Evolutionary conservation across 2,329 filamentous ascomycete species (phyloP), one percentile per base, ranked within the genome.

Genomic region (Diaporthe australafricana): DNA sequence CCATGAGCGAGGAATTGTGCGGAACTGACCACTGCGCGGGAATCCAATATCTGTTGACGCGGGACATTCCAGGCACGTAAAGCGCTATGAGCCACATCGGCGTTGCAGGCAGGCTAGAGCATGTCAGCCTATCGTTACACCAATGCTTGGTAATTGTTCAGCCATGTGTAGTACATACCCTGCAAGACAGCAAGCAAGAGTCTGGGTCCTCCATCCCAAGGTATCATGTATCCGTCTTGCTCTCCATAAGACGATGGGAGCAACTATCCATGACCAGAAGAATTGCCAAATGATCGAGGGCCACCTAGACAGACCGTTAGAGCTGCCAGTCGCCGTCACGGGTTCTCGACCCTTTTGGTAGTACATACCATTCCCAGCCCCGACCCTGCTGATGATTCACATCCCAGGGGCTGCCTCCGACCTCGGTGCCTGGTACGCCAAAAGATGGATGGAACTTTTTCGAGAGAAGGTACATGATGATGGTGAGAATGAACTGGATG

Each of bases 21-120:
- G 20, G 47, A 78, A 78, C 87, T 79, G 80, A 90, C 90, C 91
- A 93, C 78, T 90, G 87, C 2, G 90, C 88, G 63, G 91, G 89
- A 17, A 90, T 82, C 74, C 85, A 91, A 77, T 86, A 87, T 16
- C 80, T 77, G 78, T 91, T 91, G 68, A 91, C 80, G 0, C 80
- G 77, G 2, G 79, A 82, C 82, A 91, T 87, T 11, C 75, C 83
- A 7, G 88, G 85, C 3, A 84, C 83, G 71, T 88, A 85, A 17
- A 90, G 81, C 69, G 89, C 91, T 30, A 91, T 80, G 47, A 93
- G 85, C 91, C 91, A 93, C 82, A 93, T 86, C 0, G 91, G 91
- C 11, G 90, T 88, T 27, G 90, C 90, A 70, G 88, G 90, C 25
- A 93, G 85, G 70, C 89, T 90, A 55, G 57, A 38, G 6, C 8